These are phyloP conservation scores for Tricholoma sp. DNA, from an alignment of 768 basidiomycete genomes.

Conservation along the genomic window DNA sequence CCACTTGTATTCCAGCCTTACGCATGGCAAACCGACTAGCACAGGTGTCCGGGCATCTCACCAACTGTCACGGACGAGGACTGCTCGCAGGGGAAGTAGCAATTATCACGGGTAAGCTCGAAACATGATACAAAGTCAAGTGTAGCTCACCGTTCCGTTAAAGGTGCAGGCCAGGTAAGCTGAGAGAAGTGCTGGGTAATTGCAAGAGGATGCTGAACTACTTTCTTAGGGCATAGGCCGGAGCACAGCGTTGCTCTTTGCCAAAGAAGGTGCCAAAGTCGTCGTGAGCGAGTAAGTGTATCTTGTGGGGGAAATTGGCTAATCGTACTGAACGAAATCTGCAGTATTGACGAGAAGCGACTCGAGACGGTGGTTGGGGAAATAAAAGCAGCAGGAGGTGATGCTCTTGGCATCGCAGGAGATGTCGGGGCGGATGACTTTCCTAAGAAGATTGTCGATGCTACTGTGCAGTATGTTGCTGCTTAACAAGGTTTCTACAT, in stretches of 20 bases:
- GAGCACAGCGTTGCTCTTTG: conserved; percentile 69
- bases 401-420: conserved; percentile 68
- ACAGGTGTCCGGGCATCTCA: conserved; percentile 68
- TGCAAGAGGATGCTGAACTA: neutral
- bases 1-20: neutral
- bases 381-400: conserved; percentile 68
- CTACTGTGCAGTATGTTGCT: conserved; percentile 63
- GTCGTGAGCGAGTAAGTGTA: conserved; percentile 71
- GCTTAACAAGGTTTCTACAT: neutral
- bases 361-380: conserved; percentile 63
- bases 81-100: conserved; percentile 74
- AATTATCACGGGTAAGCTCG: conserved; percentile 70
- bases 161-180: conserved; percentile 72
- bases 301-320: neutral
- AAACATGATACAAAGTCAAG: neutral
- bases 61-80: conserved; percentile 48
- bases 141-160: conserved; percentile 1
- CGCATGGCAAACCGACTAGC: conserved; percentile 53
- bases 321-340: conserved; percentile 5
- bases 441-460: conserved; percentile 71
- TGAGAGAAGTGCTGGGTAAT: neutral
- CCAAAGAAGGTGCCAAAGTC: conserved; percentile 82
- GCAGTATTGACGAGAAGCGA: conserved; percentile 68
- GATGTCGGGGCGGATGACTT: conserved; percentile 84
- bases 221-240: conserved; percentile 67